These are phyloP conservation scores for Halophytophthora batemanensis DNA, from an alignment of 352 stramenopile species.

Conservation along the genomic window DNA sequence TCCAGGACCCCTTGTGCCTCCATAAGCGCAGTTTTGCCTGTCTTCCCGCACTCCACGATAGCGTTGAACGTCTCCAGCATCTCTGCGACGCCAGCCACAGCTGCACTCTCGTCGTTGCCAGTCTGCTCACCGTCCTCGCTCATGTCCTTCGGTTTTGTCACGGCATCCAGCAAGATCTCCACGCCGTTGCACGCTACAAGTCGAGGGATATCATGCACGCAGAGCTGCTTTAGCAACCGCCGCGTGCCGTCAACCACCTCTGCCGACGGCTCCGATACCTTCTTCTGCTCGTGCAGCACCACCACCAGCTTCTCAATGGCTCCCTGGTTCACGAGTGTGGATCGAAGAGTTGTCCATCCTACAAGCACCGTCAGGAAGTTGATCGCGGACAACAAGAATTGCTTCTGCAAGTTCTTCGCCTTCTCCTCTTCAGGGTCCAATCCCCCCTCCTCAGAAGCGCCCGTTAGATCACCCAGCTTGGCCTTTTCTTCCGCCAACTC, in stretches of 20 bases:
- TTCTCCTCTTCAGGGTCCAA: slow-evolving; percentile 14
- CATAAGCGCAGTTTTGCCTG: slow-evolving; percentile 50
- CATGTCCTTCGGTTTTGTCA: slow-evolving; percentile 17
- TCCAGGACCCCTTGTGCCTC: slow-evolving; percentile 39
- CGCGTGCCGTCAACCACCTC: slow-evolving; percentile 36
- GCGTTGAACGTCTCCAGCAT: slow-evolving; percentile 64
- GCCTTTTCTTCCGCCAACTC: slow-evolving; percentile 25
- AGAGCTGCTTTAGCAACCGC: slow-evolving; percentile 52
- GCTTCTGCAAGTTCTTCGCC: slow-evolving; percentile 1
- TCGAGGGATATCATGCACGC: slow-evolving; percentile 55
- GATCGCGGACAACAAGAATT: slow-evolving; percentile 34
- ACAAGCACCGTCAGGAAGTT: slow-evolving; percentile 42
- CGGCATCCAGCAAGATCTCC: slow-evolving; percentile 48
- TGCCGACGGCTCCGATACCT: slow-evolving; percentile 13
- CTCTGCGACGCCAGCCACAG: slow-evolving; percentile 32
- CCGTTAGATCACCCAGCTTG: not conserved
- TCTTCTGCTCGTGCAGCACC: slow-evolving; percentile 52
- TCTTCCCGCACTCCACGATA: slow-evolving; percentile 42
- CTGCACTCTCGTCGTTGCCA: slow-evolving; percentile 11
- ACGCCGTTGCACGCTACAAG: slow-evolving; percentile 63
- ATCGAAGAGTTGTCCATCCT: slow-evolving; percentile 27
- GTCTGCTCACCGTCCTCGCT: slow-evolving; percentile 9
- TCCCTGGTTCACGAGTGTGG: slow-evolving; percentile 46
- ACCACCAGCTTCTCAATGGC: slow-evolving; percentile 53
- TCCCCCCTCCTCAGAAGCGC: slow-evolving; percentile 7